A percentile compares a stretch with the other conserved stretches of the same genome.
Conservation (phyloP, 306 rosid genomes). For the Fagus crenata region DNA sequence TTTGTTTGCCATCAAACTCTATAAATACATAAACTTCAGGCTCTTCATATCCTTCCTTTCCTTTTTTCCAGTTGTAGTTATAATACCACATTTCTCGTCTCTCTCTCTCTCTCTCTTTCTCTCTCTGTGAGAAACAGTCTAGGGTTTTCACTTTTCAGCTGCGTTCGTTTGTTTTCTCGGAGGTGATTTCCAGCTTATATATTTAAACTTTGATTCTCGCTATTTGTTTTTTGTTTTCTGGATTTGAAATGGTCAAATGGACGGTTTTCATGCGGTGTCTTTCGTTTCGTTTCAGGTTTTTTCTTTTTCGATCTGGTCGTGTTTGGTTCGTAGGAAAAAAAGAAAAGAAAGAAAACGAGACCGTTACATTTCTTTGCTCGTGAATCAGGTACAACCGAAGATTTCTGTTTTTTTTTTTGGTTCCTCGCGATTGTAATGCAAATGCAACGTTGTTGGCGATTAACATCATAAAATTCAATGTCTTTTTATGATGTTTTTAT, state of each 20-base stretch:
- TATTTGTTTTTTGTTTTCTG: not conserved
- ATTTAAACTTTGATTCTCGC: no score
- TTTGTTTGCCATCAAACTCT: slow-evolving; percentile 15
- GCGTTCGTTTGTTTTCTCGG: not conserved
- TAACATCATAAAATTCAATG: not conserved
- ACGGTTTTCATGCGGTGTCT: no score
- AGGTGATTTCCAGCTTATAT: slow-evolving; percentile 2
- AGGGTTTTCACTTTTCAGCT: slow-evolving; percentile 19
- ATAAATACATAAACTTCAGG: slow-evolving; percentile 39
- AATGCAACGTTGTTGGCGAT: not conserved
- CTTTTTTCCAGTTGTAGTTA: not conserved
- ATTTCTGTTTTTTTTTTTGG: not conserved
- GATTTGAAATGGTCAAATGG: not conserved
- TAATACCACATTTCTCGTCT: not conserved
- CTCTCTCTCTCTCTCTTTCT: slow-evolving; percentile 2
- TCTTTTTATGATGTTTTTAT: not conserved
- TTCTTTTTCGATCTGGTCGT: slow-evolving; percentile 11
- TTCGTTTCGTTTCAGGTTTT: not conserved
- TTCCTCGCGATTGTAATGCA: not conserved
- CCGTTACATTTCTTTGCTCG: slow-evolving; percentile 8
- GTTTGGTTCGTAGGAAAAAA: slow-evolving; percentile 17
- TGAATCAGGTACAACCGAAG: slow-evolving; percentile 22
- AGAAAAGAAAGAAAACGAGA: not conserved
- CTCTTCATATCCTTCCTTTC: slow-evolving; percentile 20
- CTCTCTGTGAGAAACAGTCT: not conserved